Evolutionary conservation across 2,329 filamentous ascomycete species (phyloP).

Genomic region (Elsinoe arachidis): DNA sequence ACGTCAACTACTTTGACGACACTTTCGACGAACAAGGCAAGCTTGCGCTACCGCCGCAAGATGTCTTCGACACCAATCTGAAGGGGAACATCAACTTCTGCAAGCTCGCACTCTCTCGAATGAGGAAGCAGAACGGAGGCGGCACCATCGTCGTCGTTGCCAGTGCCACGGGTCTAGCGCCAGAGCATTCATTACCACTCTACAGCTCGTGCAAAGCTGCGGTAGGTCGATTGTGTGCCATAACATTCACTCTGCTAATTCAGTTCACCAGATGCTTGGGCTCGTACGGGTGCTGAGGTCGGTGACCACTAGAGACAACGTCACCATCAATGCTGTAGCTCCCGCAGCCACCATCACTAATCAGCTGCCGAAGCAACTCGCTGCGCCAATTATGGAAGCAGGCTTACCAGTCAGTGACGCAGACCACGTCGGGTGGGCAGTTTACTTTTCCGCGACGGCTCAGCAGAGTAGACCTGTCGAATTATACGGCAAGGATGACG

Average conservation of each 20-base stretch:
- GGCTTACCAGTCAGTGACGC: slow-evolving; percentile 30
- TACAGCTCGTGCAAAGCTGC: slow-evolving; percentile 24
- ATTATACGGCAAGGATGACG: slow-evolving; percentile 30
- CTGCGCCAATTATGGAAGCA: slow-evolving; percentile 25
- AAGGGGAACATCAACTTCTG: slow-evolving; percentile 26
- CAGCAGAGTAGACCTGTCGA: slow-evolving; percentile 27
- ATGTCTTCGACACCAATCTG: slow-evolving; percentile 30
- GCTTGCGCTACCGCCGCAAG: slow-evolving; percentile 24
- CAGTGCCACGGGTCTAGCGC: slow-evolving; percentile 31
- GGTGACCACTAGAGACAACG: slow-evolving; percentile 19
- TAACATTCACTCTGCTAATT: background rate
- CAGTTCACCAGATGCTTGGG: slow-evolving; percentile 22
- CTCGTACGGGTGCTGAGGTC: slow-evolving; percentile 29
- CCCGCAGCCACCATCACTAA: slow-evolving; percentile 30
- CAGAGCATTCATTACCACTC: slow-evolving; percentile 31
- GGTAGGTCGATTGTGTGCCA: slow-evolving; percentile 10
- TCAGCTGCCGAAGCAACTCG: slow-evolving; percentile 26
- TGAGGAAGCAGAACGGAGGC: slow-evolving; percentile 19
- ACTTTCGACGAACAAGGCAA: slow-evolving; percentile 23
- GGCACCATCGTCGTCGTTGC: slow-evolving; percentile 34
- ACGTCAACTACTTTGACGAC: slow-evolving; percentile 28
- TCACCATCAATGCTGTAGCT: slow-evolving; percentile 34
- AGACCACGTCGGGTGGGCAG: slow-evolving; percentile 28
- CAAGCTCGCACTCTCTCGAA: slow-evolving; percentile 27
- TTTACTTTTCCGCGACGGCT: slow-evolving; percentile 33